phyloP scores from a whole-genome alignment of 345 rosid genomes.

The Streptanthus diversifolius region DNA sequence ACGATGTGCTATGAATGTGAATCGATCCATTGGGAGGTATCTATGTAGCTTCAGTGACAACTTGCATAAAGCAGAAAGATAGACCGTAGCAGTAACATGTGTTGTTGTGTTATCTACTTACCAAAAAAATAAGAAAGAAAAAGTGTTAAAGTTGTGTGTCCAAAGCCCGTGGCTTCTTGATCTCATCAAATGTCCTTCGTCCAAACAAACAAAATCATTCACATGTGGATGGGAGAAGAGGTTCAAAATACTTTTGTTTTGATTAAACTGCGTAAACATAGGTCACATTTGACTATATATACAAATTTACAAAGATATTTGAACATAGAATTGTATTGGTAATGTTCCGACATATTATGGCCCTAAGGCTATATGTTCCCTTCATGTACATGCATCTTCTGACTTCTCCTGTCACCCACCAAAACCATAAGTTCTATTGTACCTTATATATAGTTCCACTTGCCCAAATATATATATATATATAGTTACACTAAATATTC shows the following conservation, averaged over 20 bases:
- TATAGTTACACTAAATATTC: not conserved
- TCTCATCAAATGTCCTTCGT: slow-evolving; percentile 7
- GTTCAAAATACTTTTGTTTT: not conserved
- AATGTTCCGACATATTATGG: slow-evolving; percentile 29
- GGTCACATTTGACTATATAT: not conserved
- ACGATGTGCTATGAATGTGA: slow-evolving; percentile 22
- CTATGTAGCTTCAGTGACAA: slow-evolving; percentile 3
- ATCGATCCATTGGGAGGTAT: slow-evolving; percentile 16
- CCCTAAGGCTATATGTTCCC: slow-evolving; percentile 11
- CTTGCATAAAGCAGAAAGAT: not conserved
- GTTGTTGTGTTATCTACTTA: not conserved
- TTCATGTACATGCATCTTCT: slow-evolving; percentile 15
- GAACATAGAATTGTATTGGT: not conserved
- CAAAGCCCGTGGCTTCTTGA: slow-evolving; percentile 12
- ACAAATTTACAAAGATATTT: not conserved
- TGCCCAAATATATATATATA: too few relatives aligned
- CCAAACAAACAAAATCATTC: slow-evolving; percentile 5
- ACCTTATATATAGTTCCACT: not conserved
- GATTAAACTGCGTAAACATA: not conserved
- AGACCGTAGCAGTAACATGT: slow-evolving; percentile 1
- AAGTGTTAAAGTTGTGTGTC: not conserved
- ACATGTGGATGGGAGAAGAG: slow-evolving; percentile 16
- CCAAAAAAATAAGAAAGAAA: not conserved
- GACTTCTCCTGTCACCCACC: slow-evolving; percentile 1
- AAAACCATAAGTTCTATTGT: slow-evolving; percentile 4